phyloP scores from a whole-genome alignment of 192 early-diverging fungal species.

The Funneliformis mosseae region DNA sequence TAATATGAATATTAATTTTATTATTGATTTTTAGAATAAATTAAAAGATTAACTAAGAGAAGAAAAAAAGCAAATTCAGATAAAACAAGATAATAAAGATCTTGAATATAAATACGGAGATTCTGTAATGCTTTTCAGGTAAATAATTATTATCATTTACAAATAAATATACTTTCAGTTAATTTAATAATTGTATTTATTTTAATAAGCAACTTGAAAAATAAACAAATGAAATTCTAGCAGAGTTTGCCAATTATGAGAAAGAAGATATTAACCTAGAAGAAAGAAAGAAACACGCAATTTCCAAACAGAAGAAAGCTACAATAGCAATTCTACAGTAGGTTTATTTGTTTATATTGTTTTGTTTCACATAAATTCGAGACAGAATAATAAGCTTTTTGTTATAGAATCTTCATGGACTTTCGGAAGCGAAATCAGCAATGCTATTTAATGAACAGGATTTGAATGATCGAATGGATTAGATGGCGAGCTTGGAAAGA shows the following conservation, averaged over 20 bases:
- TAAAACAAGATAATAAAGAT: too few species aligned
- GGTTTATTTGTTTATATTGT: not conserved
- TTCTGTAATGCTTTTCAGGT: too few species aligned
- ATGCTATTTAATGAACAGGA: constrained; percentile 73
- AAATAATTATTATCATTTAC: too few species aligned
- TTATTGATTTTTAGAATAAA: constrained; percentile 45
- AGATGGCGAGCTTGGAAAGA: constrained; percentile 65
- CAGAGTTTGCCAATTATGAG: constrained; percentile 71
- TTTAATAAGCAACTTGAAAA: constrained; percentile 54
- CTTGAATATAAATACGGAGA: too few species aligned
- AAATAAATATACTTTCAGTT: too few species aligned
- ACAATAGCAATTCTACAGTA: constrained; percentile 66
- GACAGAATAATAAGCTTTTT: not conserved
- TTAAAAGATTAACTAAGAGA: constrained; percentile 57
- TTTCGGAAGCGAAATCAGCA: constrained; percentile 64
- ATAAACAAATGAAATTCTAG: constrained; percentile 57
- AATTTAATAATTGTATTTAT: not conserved
- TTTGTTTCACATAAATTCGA: not conserved
- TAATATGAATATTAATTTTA: not conserved
- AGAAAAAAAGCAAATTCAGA: constrained; percentile 64
- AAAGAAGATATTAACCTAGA: constrained; percentile 77
- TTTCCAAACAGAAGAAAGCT: constrained; percentile 76
- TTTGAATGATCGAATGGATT: constrained; percentile 54
- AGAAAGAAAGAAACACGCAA: constrained; percentile 84
- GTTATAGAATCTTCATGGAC: constrained; percentile 54